Conservation (phyloP, 2,329 filamentous ascomycete genomes). For the Diaporthe ampelina region DNA sequence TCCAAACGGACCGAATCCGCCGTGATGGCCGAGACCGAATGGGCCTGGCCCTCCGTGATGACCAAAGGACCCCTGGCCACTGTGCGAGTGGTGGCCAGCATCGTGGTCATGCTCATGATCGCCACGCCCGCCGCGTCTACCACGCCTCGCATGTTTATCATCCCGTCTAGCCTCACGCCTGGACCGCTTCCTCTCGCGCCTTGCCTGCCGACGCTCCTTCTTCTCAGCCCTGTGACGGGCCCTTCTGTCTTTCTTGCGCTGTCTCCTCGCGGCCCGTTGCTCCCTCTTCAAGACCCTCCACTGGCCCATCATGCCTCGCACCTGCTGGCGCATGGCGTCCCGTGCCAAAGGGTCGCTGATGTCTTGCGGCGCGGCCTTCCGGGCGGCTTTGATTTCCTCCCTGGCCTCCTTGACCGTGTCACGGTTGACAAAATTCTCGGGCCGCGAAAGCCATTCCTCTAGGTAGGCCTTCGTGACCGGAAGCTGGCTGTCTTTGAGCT, state of each 20-base stretch:
- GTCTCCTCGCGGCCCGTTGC: slow-evolving; percentile 50
- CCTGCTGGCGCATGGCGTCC: slow-evolving; percentile 56
- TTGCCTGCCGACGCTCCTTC: slow-evolving; percentile 50
- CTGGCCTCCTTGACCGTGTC: slow-evolving; percentile 58
- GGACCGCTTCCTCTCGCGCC: slow-evolving; percentile 49
- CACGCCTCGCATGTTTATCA: slow-evolving; percentile 42
- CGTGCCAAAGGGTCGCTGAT: slow-evolving; percentile 46
- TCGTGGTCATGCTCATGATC: not conserved
- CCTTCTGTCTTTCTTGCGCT: slow-evolving; percentile 51
- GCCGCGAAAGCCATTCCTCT: slow-evolving; percentile 62
- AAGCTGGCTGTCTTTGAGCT: slow-evolving; percentile 63
- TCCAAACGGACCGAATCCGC: slow-evolving; percentile 16
- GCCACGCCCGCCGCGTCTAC: slow-evolving; percentile 15
- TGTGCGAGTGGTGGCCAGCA: slow-evolving; percentile 3
- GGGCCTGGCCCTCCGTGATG: slow-evolving; percentile 25
- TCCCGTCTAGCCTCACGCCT: slow-evolving; percentile 50
- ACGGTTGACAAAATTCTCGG: slow-evolving; percentile 63
- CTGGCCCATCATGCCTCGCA: slow-evolving; percentile 59
- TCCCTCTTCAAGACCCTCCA: slow-evolving; percentile 59
- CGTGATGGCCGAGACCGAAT: not conserved
- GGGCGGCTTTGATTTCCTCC: slow-evolving; percentile 59
- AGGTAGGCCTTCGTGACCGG: slow-evolving; percentile 61
- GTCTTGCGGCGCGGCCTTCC: slow-evolving; percentile 42
- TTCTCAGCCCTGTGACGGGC: slow-evolving; percentile 48
- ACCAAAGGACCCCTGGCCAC: not conserved